Conservation (phyloP, 495 filamentous ascomycete genomes). For the Penicillium alfredii region DNA sequence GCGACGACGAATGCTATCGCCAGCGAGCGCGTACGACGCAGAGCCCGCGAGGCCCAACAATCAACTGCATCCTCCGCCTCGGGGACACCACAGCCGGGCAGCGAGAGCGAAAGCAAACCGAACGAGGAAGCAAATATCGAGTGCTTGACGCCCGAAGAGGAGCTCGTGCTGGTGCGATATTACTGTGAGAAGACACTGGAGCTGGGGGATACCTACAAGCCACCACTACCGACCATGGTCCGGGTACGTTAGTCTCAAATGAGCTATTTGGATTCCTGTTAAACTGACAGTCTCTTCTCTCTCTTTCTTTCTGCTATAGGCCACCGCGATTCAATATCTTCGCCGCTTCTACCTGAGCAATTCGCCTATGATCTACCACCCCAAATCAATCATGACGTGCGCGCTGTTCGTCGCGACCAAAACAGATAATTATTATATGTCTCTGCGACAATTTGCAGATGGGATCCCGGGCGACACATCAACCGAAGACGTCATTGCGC, state of each 20-base stretch:
- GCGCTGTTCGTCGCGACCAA: slow-evolving; percentile 90
- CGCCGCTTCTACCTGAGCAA: slow-evolving; percentile 93
- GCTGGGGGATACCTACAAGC: slow-evolving; percentile 68
- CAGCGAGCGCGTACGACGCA: slow-evolving; percentile 58
- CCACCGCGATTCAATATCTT: slow-evolving; percentile 87
- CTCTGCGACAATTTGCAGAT: slow-evolving; percentile 57
- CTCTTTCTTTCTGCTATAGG: slow-evolving; percentile 47
- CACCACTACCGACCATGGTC: slow-evolving; percentile 74
- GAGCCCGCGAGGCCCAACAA: slow-evolving; percentile 36
- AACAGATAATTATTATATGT: slow-evolving; percentile 75
- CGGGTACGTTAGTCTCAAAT: slow-evolving; percentile 50
- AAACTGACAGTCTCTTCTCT: slow-evolving; percentile 2
- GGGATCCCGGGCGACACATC: slow-evolving; percentile 58
- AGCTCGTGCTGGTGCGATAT: slow-evolving; percentile 71
- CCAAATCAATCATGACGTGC: slow-evolving; percentile 75
- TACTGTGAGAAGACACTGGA: slow-evolving; percentile 70
- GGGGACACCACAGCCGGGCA: slow-evolving; percentile 33
- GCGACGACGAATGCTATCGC: slow-evolving; percentile 70
- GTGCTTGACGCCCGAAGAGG: slow-evolving; percentile 72
- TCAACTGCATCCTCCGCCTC: slow-evolving; percentile 34
- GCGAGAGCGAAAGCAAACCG: slow-evolving; percentile 26
- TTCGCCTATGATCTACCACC: slow-evolving; percentile 90
- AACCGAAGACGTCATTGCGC: slow-evolving; percentile 72
- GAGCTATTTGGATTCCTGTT: no score
- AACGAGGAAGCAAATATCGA: slow-evolving; percentile 52